Percentiles rank a stretch among this genome's conserved stretches.
These are phyloP conservation scores for Priceomyces melissophilus DNA, from an alignment of 805 yeast species.

Conservation along the genomic window DNA sequence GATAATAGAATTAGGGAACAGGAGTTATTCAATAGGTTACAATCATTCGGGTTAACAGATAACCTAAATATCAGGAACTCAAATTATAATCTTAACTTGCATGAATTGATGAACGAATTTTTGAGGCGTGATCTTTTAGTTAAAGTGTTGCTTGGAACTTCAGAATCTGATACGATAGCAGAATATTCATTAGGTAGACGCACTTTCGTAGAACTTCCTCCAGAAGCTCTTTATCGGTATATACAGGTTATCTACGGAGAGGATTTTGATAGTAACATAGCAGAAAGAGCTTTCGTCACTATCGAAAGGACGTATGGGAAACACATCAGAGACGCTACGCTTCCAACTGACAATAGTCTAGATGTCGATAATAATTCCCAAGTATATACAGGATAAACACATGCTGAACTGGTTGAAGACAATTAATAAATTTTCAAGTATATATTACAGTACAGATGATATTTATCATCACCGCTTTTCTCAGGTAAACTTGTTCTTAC, in stretches of 20 bases:
- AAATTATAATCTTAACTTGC: conserved; percentile 16
- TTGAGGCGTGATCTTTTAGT: conserved; percentile 27
- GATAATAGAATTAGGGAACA: conserved; percentile 30
- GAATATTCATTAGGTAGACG: conserved; percentile 32
- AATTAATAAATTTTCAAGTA: no score
- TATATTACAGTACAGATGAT: no score
- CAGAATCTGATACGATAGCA: conserved; percentile 14
- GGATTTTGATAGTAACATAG: conserved; percentile 17
- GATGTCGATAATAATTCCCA: no score
- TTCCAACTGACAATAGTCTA: neutral
- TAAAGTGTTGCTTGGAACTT: conserved; percentile 10
- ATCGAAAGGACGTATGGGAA: conserved; percentile 23
- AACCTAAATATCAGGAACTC: conserved; percentile 17
- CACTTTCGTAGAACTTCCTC: conserved; percentile 29
- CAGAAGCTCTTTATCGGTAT: conserved; percentile 23
- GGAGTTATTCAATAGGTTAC: conserved; percentile 19
- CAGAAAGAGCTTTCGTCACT: conserved; percentile 17
- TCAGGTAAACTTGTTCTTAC: no score
- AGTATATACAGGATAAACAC: no score
- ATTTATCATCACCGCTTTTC: no score
- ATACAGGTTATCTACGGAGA: conserved; percentile 23
- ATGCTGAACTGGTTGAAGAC: no score
- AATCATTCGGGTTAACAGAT: conserved; percentile 25
- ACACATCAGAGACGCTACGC: neutral
- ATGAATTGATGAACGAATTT: conserved; percentile 24